phyloP scores from a whole-genome alignment of 352 stramenopile genomes.

The Thalassiosira mediterranea region DNA sequence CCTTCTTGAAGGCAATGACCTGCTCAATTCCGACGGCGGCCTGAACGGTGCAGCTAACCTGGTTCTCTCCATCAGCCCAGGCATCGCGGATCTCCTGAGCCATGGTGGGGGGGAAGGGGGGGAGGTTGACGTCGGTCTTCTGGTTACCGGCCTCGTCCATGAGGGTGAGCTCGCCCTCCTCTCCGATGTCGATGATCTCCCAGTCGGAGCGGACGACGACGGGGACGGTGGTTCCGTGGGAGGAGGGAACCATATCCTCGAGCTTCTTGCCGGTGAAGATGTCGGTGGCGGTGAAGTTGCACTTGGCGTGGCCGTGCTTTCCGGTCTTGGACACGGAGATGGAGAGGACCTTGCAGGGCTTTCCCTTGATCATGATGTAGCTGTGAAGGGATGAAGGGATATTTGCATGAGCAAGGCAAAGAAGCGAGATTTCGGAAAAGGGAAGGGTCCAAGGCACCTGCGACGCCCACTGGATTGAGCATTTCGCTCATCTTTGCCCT shows the following conservation, averaged over 20 bases:
- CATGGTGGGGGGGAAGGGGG: slow-evolving; percentile 93
- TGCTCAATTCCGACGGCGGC: slow-evolving; percentile 97
- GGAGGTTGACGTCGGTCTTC: slow-evolving; percentile 98
- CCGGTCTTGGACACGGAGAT: slow-evolving; percentile 99
- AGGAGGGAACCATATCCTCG: slow-evolving; percentile 99
- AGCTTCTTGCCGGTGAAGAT: slow-evolving; percentile 99
- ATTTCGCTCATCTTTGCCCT: too few relatives aligned
- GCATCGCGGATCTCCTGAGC: slow-evolving; percentile 95
- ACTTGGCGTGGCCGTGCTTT: slow-evolving; percentile 99
- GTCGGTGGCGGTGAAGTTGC: slow-evolving; percentile 98
- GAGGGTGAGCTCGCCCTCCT: slow-evolving; percentile 97
- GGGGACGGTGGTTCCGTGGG: slow-evolving; percentile 97
- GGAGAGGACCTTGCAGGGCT: slow-evolving; percentile 95
- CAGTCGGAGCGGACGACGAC: slow-evolving; percentile 96
- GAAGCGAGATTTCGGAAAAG: too few relatives aligned
- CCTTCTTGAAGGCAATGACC: slow-evolving; percentile 97
- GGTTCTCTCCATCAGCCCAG: slow-evolving; percentile 94
- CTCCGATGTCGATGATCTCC: slow-evolving; percentile 98
- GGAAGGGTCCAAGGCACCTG: too few relatives aligned
- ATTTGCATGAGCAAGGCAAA: too few relatives aligned
- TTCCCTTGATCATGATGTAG: slow-evolving; percentile 99
- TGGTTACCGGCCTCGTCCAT: slow-evolving; percentile 97
- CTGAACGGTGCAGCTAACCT: slow-evolving; percentile 95
- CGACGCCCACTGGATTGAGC: too few relatives aligned
- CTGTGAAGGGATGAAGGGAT: too few relatives aligned